A percentile compares a stretch with the other conserved stretches of the same genome.
Conservation (phyloP, 2,329 filamentous ascomycete genomes). For the Aureobasidium lini region DNA sequence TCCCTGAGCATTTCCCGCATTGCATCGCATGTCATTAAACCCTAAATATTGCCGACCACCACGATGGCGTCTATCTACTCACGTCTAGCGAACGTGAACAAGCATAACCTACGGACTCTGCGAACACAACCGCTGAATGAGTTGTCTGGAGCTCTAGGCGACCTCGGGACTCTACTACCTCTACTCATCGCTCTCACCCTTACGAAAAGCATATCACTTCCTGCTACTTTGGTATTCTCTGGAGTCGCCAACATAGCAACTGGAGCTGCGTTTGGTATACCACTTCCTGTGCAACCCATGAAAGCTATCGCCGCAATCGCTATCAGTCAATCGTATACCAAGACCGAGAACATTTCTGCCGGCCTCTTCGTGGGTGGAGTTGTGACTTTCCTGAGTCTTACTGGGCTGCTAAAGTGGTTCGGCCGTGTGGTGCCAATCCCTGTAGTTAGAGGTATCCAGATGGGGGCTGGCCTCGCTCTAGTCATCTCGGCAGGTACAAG, state of each 20-base stretch:
- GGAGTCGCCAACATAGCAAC: conserved; percentile 82
- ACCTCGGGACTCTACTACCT: conserved; percentile 82
- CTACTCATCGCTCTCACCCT: conserved; percentile 80
- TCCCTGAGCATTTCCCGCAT: not conserved
- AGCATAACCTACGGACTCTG: conserved; percentile 51
- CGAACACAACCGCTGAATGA: conserved; percentile 57
- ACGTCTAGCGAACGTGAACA: conserved; percentile 22
- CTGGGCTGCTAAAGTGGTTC: conserved; percentile 69
- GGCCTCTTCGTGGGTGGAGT: conserved; percentile 70
- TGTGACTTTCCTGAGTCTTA: conserved; percentile 69
- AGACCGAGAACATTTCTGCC: conserved; percentile 69
- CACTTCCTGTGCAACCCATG: conserved; percentile 83
- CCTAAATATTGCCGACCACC: not conserved
- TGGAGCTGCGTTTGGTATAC: conserved; percentile 76
- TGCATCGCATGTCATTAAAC: not conserved
- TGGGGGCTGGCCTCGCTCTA: conserved; percentile 80
- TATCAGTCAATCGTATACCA: conserved; percentile 60
- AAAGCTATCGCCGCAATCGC: conserved; percentile 86
- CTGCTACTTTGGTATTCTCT: conserved; percentile 79
- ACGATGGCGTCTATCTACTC: conserved; percentile 14
- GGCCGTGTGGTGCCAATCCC: conserved; percentile 71
- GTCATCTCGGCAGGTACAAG: conserved; percentile 66
- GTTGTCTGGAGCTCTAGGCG: conserved; percentile 81
- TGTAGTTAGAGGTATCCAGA: conserved; percentile 89
- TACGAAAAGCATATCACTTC: conserved; percentile 70